Percentiles rank a stretch among this genome's conserved stretches.
These are phyloP conservation scores for Suillus subaureus DNA, from an alignment of 768 basidiomycete species.

Conservation along the genomic window DNA sequence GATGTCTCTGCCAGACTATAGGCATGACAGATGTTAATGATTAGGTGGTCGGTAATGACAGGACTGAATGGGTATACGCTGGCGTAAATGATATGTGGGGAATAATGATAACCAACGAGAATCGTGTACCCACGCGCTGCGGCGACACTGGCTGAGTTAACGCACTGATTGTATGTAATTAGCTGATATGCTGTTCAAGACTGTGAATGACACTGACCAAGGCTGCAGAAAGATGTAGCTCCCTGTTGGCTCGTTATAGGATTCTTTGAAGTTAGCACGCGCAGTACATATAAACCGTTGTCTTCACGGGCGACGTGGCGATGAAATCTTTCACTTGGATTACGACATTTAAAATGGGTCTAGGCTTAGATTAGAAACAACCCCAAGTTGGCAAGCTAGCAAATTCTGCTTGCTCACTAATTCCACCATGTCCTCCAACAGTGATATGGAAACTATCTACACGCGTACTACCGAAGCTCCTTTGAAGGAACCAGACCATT, in stretches of 20 bases:
- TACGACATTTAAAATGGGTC: neutral
- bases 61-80: slow-evolving; percentile 12
- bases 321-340: neutral
- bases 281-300: neutral
- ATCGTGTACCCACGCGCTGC: slow-evolving; percentile 1
- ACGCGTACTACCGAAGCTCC: neutral
- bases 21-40: slow-evolving; percentile 25
- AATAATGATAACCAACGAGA: slow-evolving; percentile 18
- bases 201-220: neutral
- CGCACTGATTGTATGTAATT: neutral
- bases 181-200: neutral
- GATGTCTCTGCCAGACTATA: slow-evolving; percentile 45
- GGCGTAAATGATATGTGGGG: slow-evolving; percentile 13
- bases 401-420: neutral
- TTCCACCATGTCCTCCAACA: neutral
- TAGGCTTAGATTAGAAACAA: neutral
- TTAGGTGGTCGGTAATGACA: slow-evolving; percentile 10
- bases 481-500: neutral
- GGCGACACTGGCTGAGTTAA: neutral
- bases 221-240: neutral
- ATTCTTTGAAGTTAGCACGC: neutral
- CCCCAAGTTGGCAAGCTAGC: neutral
- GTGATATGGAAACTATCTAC: neutral
- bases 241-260: neutral
- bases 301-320: neutral